Evolutionary conservation across 2,329 filamentous ascomycete genomes (phyloP).

Genomic region (Blumeriella jaapii): DNA sequence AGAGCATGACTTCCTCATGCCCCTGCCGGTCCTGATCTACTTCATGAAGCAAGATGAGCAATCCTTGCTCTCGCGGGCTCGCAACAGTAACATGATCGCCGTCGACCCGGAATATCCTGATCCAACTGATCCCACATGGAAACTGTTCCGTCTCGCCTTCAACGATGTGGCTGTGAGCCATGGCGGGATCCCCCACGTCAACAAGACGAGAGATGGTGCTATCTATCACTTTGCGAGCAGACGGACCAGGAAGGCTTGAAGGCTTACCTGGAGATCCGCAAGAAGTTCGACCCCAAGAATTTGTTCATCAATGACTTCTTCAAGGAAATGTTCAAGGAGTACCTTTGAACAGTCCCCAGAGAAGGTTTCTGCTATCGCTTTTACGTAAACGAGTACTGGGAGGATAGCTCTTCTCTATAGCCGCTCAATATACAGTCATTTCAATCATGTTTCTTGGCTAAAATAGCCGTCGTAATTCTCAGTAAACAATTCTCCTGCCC

Average conservation of each 20-base stretch:
- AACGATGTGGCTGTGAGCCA: constrained; percentile 1
- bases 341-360: background rate
- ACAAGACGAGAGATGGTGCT: constrained; percentile 1
- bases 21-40: constrained; percentile 1
- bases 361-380: too few species aligned
- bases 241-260: constrained; percentile 1
- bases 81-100: background rate
- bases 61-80: background rate
- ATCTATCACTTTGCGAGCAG: background rate
- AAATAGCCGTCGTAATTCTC: background rate
- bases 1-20: background rate
- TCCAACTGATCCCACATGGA: background rate
- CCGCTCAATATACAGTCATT: too few species aligned
- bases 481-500: background rate
- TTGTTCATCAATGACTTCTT: constrained; percentile 2
- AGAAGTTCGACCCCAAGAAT: constrained; percentile 3
- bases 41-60: background rate
- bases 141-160: constrained; percentile 1
- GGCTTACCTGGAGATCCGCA: background rate
- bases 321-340: background rate
- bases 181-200: constrained; percentile 2
- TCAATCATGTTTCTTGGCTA: background rate
- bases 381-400: too few species aligned
- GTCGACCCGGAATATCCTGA: constrained; percentile 1
- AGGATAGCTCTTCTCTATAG: too few species aligned